Conservation (phyloP, 2,329 filamentous ascomycete species). For the Blumeria hordei region DNA sequence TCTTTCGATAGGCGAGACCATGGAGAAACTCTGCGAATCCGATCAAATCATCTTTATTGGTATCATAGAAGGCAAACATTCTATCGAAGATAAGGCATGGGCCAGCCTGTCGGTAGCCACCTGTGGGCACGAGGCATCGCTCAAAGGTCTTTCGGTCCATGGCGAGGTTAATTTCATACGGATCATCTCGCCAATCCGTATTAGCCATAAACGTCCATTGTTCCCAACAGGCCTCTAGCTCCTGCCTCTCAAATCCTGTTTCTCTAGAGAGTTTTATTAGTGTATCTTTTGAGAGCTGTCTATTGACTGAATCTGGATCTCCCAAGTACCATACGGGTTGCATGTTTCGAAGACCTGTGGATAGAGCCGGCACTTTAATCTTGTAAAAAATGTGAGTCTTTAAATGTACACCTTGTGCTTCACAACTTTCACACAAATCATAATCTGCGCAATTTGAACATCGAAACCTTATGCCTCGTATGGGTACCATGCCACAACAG, state of each 20-base stretch:
- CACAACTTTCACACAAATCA: slow-evolving; percentile 84
- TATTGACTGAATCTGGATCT: slow-evolving; percentile 47
- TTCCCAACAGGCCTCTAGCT: slow-evolving; percentile 85
- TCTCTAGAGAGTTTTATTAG: slow-evolving; percentile 45
- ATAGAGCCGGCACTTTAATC: slow-evolving; percentile 69
- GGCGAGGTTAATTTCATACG: slow-evolving; percentile 50
- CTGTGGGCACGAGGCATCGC: slow-evolving; percentile 67
- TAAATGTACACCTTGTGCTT: slow-evolving; percentile 46
- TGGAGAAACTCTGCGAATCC: slow-evolving; percentile 80
- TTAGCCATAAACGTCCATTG: slow-evolving; percentile 91
- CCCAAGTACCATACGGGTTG: slow-evolving; percentile 75
- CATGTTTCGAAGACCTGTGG: slow-evolving; percentile 57
- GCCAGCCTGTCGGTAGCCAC: slow-evolving; percentile 48
- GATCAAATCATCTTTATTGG: slow-evolving; percentile 68
- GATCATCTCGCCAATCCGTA: slow-evolving; percentile 60
- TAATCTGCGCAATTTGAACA: slow-evolving; percentile 93
- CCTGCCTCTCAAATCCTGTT: slow-evolving; percentile 60
- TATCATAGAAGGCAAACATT: slow-evolving; percentile 93
- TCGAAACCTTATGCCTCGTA: slow-evolving; percentile 76
- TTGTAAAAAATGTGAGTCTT: slow-evolving; percentile 97
- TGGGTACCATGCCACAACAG: slow-evolving; percentile 65
- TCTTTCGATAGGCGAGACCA: slow-evolving; percentile 47
- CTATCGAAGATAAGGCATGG: slow-evolving; percentile 87
- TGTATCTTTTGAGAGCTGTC: slow-evolving; percentile 39
- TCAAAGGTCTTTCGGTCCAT: slow-evolving; percentile 90